A percentile compares a stretch with the other conserved stretches of the same genome.
These are phyloP conservation scores for Dissophora ornata DNA, from an alignment of 192 early-diverging fungal genomes.

Conservation along the genomic window DNA sequence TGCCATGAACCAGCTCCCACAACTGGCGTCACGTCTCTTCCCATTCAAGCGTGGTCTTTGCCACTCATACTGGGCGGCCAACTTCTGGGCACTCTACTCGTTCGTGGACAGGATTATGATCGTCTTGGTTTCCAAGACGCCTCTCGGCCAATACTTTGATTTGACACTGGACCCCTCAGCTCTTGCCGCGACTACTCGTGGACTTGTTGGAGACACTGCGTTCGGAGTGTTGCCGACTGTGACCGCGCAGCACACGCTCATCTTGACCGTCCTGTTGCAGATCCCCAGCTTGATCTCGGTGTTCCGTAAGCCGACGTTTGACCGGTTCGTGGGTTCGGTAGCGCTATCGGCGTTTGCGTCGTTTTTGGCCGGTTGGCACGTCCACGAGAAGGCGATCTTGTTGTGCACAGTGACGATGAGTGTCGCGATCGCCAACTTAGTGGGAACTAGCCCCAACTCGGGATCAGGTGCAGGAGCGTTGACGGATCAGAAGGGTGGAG, in stretches of 20 bases:
- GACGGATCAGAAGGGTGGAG: conserved; percentile 9
- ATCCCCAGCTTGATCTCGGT: conserved; percentile 61
- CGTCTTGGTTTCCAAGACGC: conserved; percentile 56
- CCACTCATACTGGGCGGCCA: conserved; percentile 98
- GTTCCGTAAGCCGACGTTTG: conserved; percentile 57
- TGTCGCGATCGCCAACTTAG: conserved; percentile 57
- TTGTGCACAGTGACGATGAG: conserved; percentile 65
- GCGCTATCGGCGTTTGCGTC: conserved; percentile 87
- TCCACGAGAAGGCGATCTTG: conserved; percentile 97
- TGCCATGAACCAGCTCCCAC: conserved; percentile 74
- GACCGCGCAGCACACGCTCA: conserved; percentile 73
- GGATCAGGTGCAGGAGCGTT: conserved; percentile 20
- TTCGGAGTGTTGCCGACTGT: conserved; percentile 87
- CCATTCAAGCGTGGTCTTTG: conserved; percentile 97
- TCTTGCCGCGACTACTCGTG: conserved; percentile 80
- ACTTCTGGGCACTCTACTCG: conserved; percentile 96
- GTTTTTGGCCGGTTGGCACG: conserved; percentile 98
- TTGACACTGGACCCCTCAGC: conserved; percentile 58
- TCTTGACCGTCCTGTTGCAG: conserved; percentile 79
- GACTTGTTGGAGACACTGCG: conserved; percentile 87
- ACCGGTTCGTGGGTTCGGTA: conserved; percentile 76
- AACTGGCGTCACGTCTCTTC: conserved; percentile 86
- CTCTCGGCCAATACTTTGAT: conserved; percentile 33
- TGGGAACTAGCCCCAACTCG: conserved; percentile 34
- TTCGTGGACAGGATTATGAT: conserved; percentile 80